phyloP scores from a whole-genome alignment of 2,329 filamentous ascomycete species.

The Phoma sp. region DNA sequence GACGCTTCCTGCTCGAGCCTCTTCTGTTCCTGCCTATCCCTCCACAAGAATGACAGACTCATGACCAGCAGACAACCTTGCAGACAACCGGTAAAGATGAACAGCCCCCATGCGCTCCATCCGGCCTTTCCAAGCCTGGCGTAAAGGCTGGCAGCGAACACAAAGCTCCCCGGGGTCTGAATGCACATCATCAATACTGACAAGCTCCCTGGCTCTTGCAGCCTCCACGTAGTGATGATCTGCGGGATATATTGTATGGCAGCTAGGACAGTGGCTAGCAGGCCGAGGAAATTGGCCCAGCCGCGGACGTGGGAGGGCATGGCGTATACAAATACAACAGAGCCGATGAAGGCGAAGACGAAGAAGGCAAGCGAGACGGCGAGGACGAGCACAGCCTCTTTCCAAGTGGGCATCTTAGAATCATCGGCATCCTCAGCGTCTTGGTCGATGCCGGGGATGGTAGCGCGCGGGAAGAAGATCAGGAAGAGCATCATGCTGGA shows the following conservation, averaged over 20 bases:
- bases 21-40: constrained; percentile 46
- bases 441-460: constrained; percentile 28
- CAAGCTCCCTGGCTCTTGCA: constrained; percentile 87
- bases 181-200: constrained; percentile 99
- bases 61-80: constrained; percentile 82
- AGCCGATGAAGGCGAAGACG: constrained; percentile 68
- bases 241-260: constrained; percentile 93
- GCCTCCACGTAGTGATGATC: constrained; percentile 85
- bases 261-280: constrained; percentile 78
- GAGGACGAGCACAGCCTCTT: constrained; percentile 78
- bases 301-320: constrained; percentile 68
- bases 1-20: constrained; percentile 6
- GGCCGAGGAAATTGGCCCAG: constrained; percentile 86
- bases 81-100: constrained; percentile 81
- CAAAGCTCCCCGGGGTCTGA: constrained; percentile 88
- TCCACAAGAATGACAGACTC: constrained; percentile 77
- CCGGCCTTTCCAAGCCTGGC: constrained; percentile 78
- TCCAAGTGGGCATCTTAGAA: constrained; percentile 63
- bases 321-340: constrained; percentile 69
- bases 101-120: constrained; percentile 96
- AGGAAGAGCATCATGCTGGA: constrained; percentile 87
- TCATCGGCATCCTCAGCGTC: constrained; percentile 27
- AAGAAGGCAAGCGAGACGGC: constrained; percentile 76
- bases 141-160: constrained; percentile 86
- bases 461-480: constrained; percentile 74